A percentile compares a stretch with the other conserved stretches of the same genome.
Conservation (phyloP, 2,329 filamentous ascomycete genomes). For the Diplodia intermedia region DNA sequence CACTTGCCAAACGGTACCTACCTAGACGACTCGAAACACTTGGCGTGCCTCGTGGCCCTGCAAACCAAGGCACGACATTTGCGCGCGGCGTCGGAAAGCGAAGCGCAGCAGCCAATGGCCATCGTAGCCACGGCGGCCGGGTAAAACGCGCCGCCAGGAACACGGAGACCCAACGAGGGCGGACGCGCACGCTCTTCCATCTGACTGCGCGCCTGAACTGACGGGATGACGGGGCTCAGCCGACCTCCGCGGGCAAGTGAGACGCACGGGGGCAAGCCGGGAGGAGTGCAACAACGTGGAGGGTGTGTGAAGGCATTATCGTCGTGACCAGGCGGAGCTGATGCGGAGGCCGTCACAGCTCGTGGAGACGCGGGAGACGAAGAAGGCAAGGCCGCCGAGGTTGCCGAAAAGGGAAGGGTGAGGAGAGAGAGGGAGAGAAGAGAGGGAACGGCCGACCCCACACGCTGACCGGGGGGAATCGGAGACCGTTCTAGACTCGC, state of each 20-base stretch:
- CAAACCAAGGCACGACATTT: background rate
- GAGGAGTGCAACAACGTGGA: background rate
- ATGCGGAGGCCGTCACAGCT: background rate
- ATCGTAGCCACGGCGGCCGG: too few relatives aligned
- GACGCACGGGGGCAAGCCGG: background rate
- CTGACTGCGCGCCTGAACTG: too few relatives aligned
- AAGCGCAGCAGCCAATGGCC: background rate
- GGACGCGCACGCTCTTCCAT: background rate
- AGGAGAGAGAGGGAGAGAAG: background rate
- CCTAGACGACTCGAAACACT: background rate
- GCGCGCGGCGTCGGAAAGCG: background rate
- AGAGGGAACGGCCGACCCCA: background rate
- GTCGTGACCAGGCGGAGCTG: background rate
- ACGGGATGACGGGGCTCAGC: background rate
- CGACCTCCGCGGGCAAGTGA: background rate
- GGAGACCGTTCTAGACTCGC: background rate
- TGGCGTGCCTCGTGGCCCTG: background rate
- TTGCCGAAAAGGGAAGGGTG: background rate
- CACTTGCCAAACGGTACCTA: too few relatives aligned
- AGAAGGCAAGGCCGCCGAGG: background rate
- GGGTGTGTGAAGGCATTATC: background rate
- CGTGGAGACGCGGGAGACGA: background rate
- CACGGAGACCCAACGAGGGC: background rate
- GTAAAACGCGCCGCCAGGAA: background rate
- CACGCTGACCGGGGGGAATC: background rate